Base-by-base conservation (phyloP, 1,284 basidiomycete species). In the Heliocybe sulcata region DNA sequence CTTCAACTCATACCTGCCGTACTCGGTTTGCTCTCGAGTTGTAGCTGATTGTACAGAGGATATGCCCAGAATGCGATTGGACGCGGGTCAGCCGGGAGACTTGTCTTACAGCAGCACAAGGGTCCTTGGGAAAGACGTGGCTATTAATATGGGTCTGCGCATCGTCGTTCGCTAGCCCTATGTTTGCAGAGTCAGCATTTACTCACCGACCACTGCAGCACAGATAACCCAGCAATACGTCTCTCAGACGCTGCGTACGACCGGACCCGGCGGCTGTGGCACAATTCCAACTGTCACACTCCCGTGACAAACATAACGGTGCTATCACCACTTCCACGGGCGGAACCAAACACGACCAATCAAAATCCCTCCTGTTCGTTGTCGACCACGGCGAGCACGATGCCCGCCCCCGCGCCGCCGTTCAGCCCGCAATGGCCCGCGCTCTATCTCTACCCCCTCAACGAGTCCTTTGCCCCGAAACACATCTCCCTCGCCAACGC, bases 391-490 rank as follows among this genome's bases (percentile, higher is more conserved):
- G 38, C 38, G 38, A 9, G 4, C 38, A 20, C 38, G 19, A 42
- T 42, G 38, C 38, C 38, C 38, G 38, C 38, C 16, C 38, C 38
- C 38, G 38, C 38, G 38, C 38, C 38, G 16, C 19, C 19, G 16
- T 42, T 20, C 38, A 16, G 19, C 16, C 38, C 38, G 8, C 16
- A 16, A 16, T 42, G 38, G 38, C 88, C 87, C 52, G 85, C 89
- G 19, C 84, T 97, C 42, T 94, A 95, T 72, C 82, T 98, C 33
- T 97, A 95, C 70, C 94, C 96, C 0, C 81, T 98, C 59, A 98
- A 98, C 67, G 94, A 98, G 69, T 94, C 94, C 1, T 98, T 98
- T 71, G 80, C 90, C 45, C 93, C 94, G 58, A 98, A 99, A 73
- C 93, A 98, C 72, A 96, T 99, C 64, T 84, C 90, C 47, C 85